phyloP scores from a whole-genome alignment of 345 rosid genomes.

The Ailanthus altissimus region DNA sequence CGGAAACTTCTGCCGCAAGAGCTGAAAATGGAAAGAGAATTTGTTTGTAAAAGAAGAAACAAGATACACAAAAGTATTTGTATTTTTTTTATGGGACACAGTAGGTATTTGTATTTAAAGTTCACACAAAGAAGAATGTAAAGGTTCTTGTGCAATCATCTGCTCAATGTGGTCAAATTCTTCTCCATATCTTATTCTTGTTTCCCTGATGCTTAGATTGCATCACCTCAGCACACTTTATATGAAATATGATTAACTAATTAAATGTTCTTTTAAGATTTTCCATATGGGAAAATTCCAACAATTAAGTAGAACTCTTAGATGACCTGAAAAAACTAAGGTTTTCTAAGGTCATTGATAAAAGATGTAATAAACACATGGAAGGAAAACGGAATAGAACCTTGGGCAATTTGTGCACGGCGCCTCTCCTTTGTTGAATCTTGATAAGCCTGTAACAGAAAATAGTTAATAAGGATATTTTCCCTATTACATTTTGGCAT shows the following conservation, averaged over 20 bases:
- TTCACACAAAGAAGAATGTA: background rate
- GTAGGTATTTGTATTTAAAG: background rate
- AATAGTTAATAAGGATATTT: background rate
- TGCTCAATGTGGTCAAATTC: background rate
- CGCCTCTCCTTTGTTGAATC: constrained; percentile 93
- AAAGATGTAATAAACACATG: background rate
- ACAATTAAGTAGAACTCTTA: background rate
- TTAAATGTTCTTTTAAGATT: background rate
- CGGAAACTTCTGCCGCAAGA: constrained; percentile 85
- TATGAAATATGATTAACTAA: constrained; percentile 3
- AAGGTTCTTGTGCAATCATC: background rate
- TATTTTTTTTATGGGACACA: background rate
- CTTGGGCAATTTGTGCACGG: constrained; percentile 95
- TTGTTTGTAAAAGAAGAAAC: background rate
- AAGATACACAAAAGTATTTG: constrained; percentile 2
- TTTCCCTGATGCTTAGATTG: background rate
- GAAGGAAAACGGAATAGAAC: constrained; percentile 38
- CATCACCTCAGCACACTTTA: background rate
- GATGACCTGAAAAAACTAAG: background rate
- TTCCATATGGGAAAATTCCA: background rate
- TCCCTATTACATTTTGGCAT: background rate
- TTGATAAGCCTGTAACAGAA: constrained; percentile 72
- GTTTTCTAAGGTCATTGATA: background rate
- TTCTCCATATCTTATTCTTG: background rate
- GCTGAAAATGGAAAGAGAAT: constrained; percentile 45